Conservation (phyloP, 176 grass and related monocot genomes). For the Cymbopogon citratus region DNA sequence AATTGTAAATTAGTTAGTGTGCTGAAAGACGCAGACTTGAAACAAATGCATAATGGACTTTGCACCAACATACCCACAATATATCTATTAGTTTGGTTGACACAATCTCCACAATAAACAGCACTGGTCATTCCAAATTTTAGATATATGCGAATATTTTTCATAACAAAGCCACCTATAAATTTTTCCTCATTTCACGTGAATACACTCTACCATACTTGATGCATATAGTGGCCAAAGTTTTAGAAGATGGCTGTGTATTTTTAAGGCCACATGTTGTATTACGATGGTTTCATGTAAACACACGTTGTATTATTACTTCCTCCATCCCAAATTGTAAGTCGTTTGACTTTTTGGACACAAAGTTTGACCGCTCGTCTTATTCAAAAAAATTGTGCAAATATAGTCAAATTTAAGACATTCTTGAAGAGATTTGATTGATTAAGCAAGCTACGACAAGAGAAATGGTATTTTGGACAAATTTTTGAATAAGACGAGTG, state of each 20-base stretch:
- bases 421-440: too few relatives aligned
- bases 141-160: neutral
- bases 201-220: neutral
- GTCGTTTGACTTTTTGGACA: too few relatives aligned
- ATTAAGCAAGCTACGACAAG: too few relatives aligned
- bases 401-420: too few relatives aligned
- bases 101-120: neutral
- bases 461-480: too few relatives aligned
- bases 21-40: neutral
- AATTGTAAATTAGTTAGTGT: neutral
- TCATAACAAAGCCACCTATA: neutral
- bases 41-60: neutral
- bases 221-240: neutral
- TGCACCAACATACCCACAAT: neutral
- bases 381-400: too few relatives aligned
- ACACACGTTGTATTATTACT: neutral
- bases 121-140: neutral
- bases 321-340: too few relatives aligned
- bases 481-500: too few relatives aligned
- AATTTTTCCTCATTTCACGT: too few relatives aligned
- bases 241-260: neutral
- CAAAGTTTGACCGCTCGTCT: too few relatives aligned
- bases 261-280: neutral
- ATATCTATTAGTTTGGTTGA: neutral
- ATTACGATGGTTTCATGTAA: neutral